These are phyloP conservation scores for Cerrena zonata DNA, from an alignment of 1,284 basidiomycete genomes.

Conservation along the genomic window DNA sequence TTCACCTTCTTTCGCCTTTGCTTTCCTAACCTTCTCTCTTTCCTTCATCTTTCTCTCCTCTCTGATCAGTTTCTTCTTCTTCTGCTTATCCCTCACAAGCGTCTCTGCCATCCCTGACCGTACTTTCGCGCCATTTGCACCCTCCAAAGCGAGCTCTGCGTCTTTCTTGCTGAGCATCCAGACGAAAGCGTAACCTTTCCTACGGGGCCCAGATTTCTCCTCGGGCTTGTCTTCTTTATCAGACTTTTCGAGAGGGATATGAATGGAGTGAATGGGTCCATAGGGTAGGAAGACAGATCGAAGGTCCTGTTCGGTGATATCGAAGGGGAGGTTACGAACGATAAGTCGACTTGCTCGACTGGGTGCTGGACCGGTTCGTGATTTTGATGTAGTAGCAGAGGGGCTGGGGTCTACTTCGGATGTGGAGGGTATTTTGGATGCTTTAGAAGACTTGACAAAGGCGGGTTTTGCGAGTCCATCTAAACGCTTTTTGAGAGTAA, in stretches of 20 bases:
- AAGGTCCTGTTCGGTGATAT: constrained; percentile 81
- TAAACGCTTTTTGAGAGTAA: constrained; percentile 85
- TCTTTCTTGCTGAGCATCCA: constrained; percentile 88
- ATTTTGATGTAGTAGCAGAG: constrained; percentile 19
- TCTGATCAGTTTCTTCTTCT: constrained; percentile 62
- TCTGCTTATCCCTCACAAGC: constrained; percentile 68
- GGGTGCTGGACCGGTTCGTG: constrained; percentile 36
- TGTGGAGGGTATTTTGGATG: constrained; percentile 12
- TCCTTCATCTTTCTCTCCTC: constrained; percentile 51
- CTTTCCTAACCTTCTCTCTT: constrained; percentile 29
- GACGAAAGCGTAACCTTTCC: constrained; percentile 90
- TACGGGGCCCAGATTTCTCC: constrained; percentile 30
- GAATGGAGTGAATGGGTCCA: constrained; percentile 83
- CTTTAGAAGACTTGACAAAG: constrained; percentile 20
- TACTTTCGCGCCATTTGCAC: constrained; percentile 76
- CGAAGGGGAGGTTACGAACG: constrained; percentile 83
- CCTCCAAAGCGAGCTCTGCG: constrained; percentile 79
- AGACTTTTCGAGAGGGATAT: constrained; percentile 54
- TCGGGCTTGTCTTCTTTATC: constrained; percentile 25
- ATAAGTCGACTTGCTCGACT: constrained; percentile 80
- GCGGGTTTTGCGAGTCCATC: constrained; percentile 56
- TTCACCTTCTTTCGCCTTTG: constrained; percentile 32
- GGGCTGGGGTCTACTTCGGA: constrained; percentile 9
- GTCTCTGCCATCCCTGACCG: constrained; percentile 62
- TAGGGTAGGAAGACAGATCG: constrained; percentile 83